Base-by-base conservation (phyloP, 257 asterid genomes). In the Knoxia roxburghii region DNA sequence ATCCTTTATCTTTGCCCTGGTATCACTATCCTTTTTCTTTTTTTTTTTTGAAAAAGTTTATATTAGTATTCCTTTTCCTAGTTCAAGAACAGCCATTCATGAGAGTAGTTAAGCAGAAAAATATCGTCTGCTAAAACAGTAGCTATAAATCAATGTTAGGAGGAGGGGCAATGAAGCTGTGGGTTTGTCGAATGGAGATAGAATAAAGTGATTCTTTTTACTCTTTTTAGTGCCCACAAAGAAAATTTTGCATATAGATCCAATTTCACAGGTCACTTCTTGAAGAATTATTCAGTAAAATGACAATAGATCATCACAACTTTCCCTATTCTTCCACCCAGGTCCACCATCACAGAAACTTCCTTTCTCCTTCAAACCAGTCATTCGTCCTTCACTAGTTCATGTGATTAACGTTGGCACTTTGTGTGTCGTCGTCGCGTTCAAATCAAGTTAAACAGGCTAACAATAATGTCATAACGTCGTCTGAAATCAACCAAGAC, bases 241-340 rank as follows among this genome's bases (percentile, higher is more conserved):
- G 69, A 63, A 71, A 49, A 71, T 33, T 17, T 15, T 37, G 20
- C 68, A 62, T 45, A 33, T 21, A 61, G 15, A 11, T 35, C 51
- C 57, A 62, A 52, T 26, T 17, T 21, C 7, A 40, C 10, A 13
- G 26, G 65, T 71, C 75, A 63, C 75, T 13, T 64, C 75, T 29
- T 15, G 13, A 13, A 26, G 29, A 66, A n/a, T 4, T 50, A 35
- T 32, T 40, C 61, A 50, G 50, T 67, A 67, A 67, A 50, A 15
- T 21, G 61, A 67, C 62, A 67, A 52, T 52, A 37, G 21, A 52
- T 51, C 50, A 61, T 35, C 29, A 35, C 61, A 39, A 30, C 66
- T 40, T 61, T 51, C 14, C 33, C 12, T 24, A 26, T 51, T 37
- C 39, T 67, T 51, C 52, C 51, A 23, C 39, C n/a, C 59, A 66